Percentiles rank a stretch among this genome's conserved stretches.
These are phyloP conservation scores for Dunaliella primolecta DNA, from an alignment of 139 green algal species.

Conservation along the genomic window DNA sequence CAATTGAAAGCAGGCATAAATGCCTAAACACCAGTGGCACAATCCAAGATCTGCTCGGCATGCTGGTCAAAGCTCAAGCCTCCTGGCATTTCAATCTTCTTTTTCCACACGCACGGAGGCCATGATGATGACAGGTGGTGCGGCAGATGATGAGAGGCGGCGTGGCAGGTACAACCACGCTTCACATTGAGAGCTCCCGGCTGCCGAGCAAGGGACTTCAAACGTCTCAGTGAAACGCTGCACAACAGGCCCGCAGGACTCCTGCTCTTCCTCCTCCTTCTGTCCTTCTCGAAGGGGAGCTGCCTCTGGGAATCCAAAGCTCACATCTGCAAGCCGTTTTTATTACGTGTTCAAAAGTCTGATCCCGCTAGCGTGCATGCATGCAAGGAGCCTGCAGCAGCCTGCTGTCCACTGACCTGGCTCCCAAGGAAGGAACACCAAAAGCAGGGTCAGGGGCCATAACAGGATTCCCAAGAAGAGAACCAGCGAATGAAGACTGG, in stretches of 20 bases:
- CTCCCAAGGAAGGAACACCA: background rate
- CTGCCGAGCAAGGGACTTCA: too few species aligned
- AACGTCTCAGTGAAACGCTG: background rate
- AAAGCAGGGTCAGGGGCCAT: background rate
- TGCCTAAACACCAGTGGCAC: background rate
- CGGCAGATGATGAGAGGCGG: background rate
- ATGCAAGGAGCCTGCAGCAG: background rate
- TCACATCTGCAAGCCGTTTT: background rate
- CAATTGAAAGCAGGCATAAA: background rate
- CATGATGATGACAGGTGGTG: background rate
- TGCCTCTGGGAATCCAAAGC: background rate
- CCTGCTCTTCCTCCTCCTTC: background rate
- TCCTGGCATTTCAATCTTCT: background rate
- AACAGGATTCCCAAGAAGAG: too few species aligned
- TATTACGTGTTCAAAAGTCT: background rate
- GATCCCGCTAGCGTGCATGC: background rate
- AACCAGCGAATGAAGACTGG: background rate
- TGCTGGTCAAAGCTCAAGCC: too few species aligned
- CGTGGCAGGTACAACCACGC: background rate
- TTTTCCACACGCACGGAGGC: background rate
- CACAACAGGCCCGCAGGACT: background rate
- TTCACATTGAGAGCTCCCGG: too few species aligned
- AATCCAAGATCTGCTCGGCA: background rate
- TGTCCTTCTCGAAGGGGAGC: background rate
- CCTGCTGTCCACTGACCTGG: background rate